These are phyloP conservation scores for Neobulgaria alba DNA, from an alignment of 2,329 filamentous ascomycete genomes.

Conservation along the genomic window DNA sequence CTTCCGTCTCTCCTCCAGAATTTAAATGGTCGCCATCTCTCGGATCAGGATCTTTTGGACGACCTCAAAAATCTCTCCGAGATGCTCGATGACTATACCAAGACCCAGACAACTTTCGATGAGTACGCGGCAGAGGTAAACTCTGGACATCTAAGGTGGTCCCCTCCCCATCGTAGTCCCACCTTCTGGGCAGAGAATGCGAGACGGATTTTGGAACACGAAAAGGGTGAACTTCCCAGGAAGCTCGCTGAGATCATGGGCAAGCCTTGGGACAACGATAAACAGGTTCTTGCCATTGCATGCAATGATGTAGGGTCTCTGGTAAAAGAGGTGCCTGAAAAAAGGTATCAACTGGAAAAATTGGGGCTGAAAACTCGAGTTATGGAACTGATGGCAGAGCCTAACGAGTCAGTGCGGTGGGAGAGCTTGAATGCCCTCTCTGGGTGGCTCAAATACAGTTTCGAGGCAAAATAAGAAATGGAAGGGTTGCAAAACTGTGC, in stretches of 20 bases:
- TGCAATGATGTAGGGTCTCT: conserved; percentile 65
- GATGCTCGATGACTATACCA: conserved; percentile 58
- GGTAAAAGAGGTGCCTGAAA: conserved; percentile 64
- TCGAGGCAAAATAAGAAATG: conserved; percentile 35
- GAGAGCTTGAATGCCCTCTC: conserved; percentile 66
- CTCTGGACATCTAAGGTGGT: conserved; percentile 64
- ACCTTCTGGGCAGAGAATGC: conserved; percentile 69
- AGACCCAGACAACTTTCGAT: conserved; percentile 45
- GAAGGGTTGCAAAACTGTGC: no score
- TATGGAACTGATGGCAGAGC: conserved; percentile 65
- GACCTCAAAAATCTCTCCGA: conserved; percentile 53
- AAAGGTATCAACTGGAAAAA: conserved; percentile 56
- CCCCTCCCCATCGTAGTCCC: conserved; percentile 62
- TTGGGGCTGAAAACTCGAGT: conserved; percentile 59
- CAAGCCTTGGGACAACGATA: conserved; percentile 61
- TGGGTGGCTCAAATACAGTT: conserved; percentile 66
- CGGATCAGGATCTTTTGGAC: conserved; percentile 55
- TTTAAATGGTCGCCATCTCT: conserved; percentile 51
- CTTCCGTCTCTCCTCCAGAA: conserved; percentile 62
- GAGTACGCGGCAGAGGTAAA: conserved; percentile 56
- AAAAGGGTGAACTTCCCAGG: conserved; percentile 54
- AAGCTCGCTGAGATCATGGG: conserved; percentile 59
- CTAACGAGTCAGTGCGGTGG: conserved; percentile 63
- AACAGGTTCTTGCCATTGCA: conserved; percentile 64
- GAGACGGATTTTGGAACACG: conserved; percentile 57